Conservation (phyloP, 345 rosid genomes). For the Salix purpurea region DNA sequence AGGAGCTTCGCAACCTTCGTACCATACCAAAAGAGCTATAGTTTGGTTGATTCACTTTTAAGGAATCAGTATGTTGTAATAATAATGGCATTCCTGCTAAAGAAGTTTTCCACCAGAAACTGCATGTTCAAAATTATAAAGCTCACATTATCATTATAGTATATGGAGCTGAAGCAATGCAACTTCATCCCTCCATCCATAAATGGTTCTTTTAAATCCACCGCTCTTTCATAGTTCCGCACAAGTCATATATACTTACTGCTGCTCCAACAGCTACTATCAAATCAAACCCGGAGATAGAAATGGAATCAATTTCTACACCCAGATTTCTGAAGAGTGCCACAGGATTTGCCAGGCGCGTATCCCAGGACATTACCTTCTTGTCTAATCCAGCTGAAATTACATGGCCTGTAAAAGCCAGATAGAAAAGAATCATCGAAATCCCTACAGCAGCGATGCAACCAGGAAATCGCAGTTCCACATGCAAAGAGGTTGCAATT, state of each 20-base stretch:
- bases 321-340: slow-evolving; percentile 23
- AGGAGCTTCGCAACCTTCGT: neutral
- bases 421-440: neutral
- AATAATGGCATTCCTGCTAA: neutral
- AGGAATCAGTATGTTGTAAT: neutral
- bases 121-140: slow-evolving; percentile 1
- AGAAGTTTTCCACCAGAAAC: neutral
- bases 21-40: neutral
- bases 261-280: slow-evolving; percentile 59
- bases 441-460: neutral
- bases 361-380: slow-evolving; percentile 68
- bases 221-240: slow-evolving; percentile 50
- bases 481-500: neutral
- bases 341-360: slow-evolving; percentile 33
- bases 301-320: slow-evolving; percentile 58
- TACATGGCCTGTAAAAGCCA: slow-evolving; percentile 49
- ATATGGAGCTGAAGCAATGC: slow-evolving; percentile 46
- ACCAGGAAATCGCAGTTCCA: neutral
- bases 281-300: slow-evolving; percentile 61
- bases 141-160: slow-evolving; percentile 3
- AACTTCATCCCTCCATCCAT: slow-evolving; percentile 51
- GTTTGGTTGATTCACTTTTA: neutral
- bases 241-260: slow-evolving; percentile 57
- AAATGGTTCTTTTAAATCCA: slow-evolving; percentile 44
- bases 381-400: slow-evolving; percentile 79